Percentiles rank a stretch among this genome's conserved stretches.
Evolutionary conservation across 129 eudicot species (phyloP).

Genomic region (Chrysanthemum seticuspe): DNA sequence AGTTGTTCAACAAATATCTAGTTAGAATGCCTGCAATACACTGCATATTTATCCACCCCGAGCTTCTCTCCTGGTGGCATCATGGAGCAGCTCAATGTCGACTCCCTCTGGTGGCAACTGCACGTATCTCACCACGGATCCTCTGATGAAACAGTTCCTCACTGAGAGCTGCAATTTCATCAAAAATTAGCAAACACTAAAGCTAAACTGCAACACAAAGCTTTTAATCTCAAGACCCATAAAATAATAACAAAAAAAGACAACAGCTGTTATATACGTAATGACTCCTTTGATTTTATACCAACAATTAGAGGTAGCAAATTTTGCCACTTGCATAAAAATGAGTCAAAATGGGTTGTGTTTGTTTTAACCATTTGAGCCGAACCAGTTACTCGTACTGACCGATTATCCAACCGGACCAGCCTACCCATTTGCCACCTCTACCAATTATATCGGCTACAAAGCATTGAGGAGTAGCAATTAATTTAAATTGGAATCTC

Average conservation of each 20-base stretch:
- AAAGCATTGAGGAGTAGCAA: not conserved
- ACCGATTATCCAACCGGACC: too few species aligned
- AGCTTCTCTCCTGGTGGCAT: conserved; percentile 99
- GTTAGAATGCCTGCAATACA: conserved; percentile 9
- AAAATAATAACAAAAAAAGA: not conserved
- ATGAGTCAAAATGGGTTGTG: too few species aligned
- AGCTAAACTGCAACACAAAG: not conserved
- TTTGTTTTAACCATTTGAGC: too few species aligned
- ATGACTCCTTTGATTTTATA: not conserved
- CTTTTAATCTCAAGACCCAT: not conserved
- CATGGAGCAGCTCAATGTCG: conserved; percentile 91
- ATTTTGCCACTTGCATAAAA: too few species aligned
- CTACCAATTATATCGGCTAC: not conserved
- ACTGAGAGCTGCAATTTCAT: conserved; percentile 66
- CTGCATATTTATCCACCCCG: conserved; percentile 65
- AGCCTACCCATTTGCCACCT: too few species aligned
- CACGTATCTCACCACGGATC: conserved; percentile 95
- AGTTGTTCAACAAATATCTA: conserved; percentile 29
- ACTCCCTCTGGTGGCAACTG: conserved; percentile 99
- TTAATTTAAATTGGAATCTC: not conserved
- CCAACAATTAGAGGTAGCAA: not conserved
- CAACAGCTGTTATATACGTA: not conserved
- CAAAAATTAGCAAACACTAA: conserved; percentile 1
- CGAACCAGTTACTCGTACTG: too few species aligned
- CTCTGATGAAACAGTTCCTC: conserved; percentile 98